A percentile compares a stretch with the other conserved stretches of the same genome.
phyloP scores from a whole-genome alignment of 192 early-diverging fungal species.

The Rhizophagus clarus region DNA sequence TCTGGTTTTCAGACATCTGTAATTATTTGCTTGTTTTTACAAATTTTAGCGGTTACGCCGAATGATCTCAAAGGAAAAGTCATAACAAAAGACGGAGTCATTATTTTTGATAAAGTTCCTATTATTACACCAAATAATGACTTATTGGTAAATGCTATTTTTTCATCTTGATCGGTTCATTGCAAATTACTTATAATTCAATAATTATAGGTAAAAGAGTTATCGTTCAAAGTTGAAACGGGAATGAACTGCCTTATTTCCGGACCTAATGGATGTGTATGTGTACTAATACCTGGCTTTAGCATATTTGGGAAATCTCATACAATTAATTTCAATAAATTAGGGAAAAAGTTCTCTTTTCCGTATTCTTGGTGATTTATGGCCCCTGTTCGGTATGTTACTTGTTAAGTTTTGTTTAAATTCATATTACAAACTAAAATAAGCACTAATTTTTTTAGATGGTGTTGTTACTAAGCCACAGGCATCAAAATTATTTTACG shows the following conservation, averaged over 20 bases:
- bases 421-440: background rate
- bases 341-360: slow-evolving; percentile 63
- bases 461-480: slow-evolving; percentile 59
- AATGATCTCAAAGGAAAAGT: slow-evolving; percentile 55
- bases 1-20: background rate
- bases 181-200: background rate
- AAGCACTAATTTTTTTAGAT: slow-evolving; percentile 34
- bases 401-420: background rate
- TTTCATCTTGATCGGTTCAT: background rate
- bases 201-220: slow-evolving; percentile 55
- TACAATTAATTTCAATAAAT: background rate
- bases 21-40: background rate
- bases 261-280: slow-evolving; percentile 59
- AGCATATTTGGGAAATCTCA: no score
- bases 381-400: slow-evolving; percentile 60
- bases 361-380: slow-evolving; percentile 65
- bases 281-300: background rate
- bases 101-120: slow-evolving; percentile 73
- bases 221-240: slow-evolving; percentile 68
- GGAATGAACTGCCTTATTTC: slow-evolving; percentile 79
- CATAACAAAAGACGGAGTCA: slow-evolving; percentile 54
- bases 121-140: slow-evolving; percentile 79
- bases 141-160: slow-evolving; percentile 40
- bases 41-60: slow-evolving; percentile 41
- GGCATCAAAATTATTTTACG: slow-evolving; percentile 74